Evolutionary conservation across 371 early-diverging fungal genomes (phyloP).

Genomic region (Syncephalis plumigaleata): DNA sequence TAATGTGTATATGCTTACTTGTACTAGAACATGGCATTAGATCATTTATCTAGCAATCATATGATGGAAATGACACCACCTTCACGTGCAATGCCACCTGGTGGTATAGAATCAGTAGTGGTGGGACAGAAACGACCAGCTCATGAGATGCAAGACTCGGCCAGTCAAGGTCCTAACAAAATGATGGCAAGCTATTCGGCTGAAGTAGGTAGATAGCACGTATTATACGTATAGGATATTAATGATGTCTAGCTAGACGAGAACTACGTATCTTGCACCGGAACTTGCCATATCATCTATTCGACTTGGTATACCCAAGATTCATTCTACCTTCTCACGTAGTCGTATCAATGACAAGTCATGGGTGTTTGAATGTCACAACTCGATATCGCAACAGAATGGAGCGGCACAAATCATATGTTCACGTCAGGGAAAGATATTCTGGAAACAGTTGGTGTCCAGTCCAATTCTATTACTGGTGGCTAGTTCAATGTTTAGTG

Average conservation of each 20-base stretch:
- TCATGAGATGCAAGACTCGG: too few species aligned
- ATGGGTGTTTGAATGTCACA: conserved; percentile 31
- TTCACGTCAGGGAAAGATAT: conserved; percentile 17
- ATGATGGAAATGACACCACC: too few species aligned
- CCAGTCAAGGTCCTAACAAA: too few species aligned
- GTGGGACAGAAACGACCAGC: too few species aligned
- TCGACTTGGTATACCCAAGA: conserved; percentile 28
- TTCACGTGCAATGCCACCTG: too few species aligned
- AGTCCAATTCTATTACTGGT: conserved; percentile 33
- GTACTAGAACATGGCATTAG: neutral
- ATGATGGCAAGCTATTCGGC: too few species aligned
- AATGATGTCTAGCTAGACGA: too few species aligned
- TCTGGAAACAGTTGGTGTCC: conserved; percentile 45
- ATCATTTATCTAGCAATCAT: too few species aligned
- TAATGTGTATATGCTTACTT: too few species aligned
- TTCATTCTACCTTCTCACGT: conserved; percentile 20
- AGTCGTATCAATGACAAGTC: conserved; percentile 11
- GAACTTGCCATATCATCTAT: conserved; percentile 7
- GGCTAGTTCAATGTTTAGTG: conserved; percentile 36
- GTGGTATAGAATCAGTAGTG: too few species aligned
- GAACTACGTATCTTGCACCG: neutral
- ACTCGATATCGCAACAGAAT: conserved; percentile 8
- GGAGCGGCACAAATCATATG: conserved; percentile 25
- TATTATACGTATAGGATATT: too few species aligned
- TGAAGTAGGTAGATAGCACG: too few species aligned